phyloP scores from a whole-genome alignment of 75 land plant species.

The Selaginella moellendorffii region DNA sequence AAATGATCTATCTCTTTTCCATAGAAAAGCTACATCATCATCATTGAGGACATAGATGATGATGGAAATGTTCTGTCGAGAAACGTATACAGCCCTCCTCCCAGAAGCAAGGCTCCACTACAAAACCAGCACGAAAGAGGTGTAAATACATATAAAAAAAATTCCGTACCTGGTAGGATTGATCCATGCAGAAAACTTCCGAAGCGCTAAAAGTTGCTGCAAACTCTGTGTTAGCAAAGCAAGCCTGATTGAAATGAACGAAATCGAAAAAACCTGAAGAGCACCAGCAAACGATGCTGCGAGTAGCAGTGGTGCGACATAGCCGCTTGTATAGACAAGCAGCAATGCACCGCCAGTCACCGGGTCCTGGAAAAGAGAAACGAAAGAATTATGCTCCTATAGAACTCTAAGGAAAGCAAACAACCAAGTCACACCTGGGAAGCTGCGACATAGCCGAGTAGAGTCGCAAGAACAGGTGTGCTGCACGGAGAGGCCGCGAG shows the following conservation, averaged over 20 bases:
- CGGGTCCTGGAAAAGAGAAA: slow-evolving; percentile 52
- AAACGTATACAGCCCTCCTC: slow-evolving; percentile 76
- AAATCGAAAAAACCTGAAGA: slow-evolving; percentile 46
- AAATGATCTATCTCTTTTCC: too few relatives aligned
- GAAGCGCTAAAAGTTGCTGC: slow-evolving; percentile 33
- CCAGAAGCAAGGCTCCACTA: slow-evolving; percentile 81
- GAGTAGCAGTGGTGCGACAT: slow-evolving; percentile 82
- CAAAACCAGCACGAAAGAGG: slow-evolving; percentile 8
- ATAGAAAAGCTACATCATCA: too few relatives aligned
- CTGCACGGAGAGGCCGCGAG: slow-evolving; percentile 99
- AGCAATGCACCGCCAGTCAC: slow-evolving; percentile 71
- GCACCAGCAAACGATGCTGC: slow-evolving; percentile 99
- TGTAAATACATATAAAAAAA: neutral
- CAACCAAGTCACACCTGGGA: slow-evolving; percentile 42
- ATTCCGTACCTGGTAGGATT: slow-evolving; percentile 60
- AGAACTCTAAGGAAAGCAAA: neutral
- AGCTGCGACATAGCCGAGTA: slow-evolving; percentile 93
- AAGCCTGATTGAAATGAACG: neutral
- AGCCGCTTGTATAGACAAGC: slow-evolving; percentile 86
- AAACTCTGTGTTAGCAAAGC: slow-evolving; percentile 22
- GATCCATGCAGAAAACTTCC: slow-evolving; percentile 89
- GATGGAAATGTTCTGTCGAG: slow-evolving; percentile 60
- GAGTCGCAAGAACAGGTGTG: slow-evolving; percentile 88
- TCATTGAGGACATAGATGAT: slow-evolving; percentile 25
- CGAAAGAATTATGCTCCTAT: neutral